phyloP scores from a whole-genome alignment of 768 basidiomycete genomes.

The Kondoa subrosea region DNA sequence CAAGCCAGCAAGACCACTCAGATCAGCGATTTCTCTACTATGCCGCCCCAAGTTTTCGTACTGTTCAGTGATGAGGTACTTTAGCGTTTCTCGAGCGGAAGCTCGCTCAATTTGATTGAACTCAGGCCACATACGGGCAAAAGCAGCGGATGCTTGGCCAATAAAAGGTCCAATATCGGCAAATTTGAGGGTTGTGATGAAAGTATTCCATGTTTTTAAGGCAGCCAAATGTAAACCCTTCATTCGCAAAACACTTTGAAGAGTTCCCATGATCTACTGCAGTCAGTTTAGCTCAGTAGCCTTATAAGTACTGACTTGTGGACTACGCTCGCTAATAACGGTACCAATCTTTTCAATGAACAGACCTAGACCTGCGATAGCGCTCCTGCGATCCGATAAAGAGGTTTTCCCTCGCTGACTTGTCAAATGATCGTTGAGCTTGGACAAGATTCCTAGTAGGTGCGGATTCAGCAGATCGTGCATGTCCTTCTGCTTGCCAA shows the following conservation, averaged over 20 bases:
- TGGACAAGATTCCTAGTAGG: neutral
- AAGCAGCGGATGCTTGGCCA: conserved; percentile 68
- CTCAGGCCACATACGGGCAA: conserved; percentile 57
- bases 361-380: neutral
- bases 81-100: conserved; percentile 45
- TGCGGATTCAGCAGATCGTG: neutral
- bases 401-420: neutral
- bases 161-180: conserved; percentile 65
- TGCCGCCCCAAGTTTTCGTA: conserved; percentile 42
- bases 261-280: conserved; percentile 4
- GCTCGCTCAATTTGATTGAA: conserved; percentile 43
- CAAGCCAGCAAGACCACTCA: conserved; percentile 50
- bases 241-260: conserved; percentile 10
- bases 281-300: too few species aligned
- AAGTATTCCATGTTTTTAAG: conserved; percentile 59
- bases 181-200: conserved; percentile 50
- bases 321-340: neutral
- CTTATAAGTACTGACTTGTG: neutral
- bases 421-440: neutral
- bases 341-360: neutral
- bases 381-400: neutral
- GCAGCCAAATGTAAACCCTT: conserved; percentile 32
- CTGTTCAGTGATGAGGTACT: conserved; percentile 52
- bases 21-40: conserved; percentile 62
- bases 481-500: neutral